phyloP scores from a whole-genome alignment of 2,329 filamentous ascomycete genomes.

The Trichoderma pleuroti region DNA sequence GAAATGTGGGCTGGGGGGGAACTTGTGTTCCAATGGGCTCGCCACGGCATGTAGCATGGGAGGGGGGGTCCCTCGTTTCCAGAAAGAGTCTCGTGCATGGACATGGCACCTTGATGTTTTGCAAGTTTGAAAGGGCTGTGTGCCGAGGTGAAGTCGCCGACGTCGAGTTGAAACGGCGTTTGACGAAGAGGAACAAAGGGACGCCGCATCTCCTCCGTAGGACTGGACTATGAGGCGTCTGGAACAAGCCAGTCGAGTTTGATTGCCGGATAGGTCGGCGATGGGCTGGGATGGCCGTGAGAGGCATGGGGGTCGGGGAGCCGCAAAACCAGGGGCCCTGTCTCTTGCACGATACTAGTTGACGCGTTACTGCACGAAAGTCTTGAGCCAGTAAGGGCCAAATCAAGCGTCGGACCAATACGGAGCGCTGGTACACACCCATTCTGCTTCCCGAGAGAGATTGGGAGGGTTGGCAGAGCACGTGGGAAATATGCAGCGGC shows the following conservation, averaged over 20 bases:
- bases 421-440: constrained; percentile 5
- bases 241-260: background rate
- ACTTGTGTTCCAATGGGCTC: background rate
- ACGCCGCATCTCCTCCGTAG: background rate
- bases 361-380: constrained; percentile 12
- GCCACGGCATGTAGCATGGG: too few relatives aligned
- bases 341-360: background rate
- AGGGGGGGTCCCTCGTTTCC: background rate
- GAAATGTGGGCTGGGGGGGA: background rate
- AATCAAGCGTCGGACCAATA: background rate
- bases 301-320: constrained; percentile 7
- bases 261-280: constrained; percentile 14
- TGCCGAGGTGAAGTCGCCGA: constrained; percentile 11
- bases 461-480: constrained; percentile 13
- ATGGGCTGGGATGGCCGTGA: constrained; percentile 6
- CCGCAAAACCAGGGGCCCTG: constrained; percentile 13
- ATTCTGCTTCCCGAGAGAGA: background rate
- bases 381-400: constrained; percentile 1
- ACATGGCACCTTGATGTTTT: background rate
- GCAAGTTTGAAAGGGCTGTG: too few relatives aligned
- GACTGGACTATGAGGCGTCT: background rate
- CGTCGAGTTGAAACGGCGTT: background rate
- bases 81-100: background rate
- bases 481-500: constrained; percentile 7
- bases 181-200: background rate